A percentile compares a stretch with the other conserved stretches of the same genome.
Conservation (phyloP, 2,329 filamentous ascomycete species). For the Bipolaris zeicola region DNA sequence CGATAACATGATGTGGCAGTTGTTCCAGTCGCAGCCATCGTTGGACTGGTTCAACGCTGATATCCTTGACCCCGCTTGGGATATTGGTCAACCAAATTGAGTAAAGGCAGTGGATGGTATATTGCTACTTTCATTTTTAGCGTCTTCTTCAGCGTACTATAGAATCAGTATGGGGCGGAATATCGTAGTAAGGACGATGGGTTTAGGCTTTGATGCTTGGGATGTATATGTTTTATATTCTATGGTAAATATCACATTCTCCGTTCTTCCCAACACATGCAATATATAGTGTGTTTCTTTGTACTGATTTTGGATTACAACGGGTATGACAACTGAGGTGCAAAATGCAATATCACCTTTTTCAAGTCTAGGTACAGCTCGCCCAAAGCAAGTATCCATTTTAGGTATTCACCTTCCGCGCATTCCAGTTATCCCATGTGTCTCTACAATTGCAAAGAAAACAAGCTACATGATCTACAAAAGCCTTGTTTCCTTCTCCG, state of each 20-base stretch:
- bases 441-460: neutral
- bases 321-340: no score
- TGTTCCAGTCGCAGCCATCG: slow-evolving; percentile 43
- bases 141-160: neutral
- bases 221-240: neutral
- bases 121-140: neutral
- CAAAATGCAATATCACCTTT: no score
- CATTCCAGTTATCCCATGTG: neutral
- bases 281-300: neutral
- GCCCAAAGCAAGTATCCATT: no score
- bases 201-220: neutral
- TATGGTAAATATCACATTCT: neutral
- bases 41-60: slow-evolving; percentile 45
- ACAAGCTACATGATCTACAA: neutral
- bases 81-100: slow-evolving; percentile 22
- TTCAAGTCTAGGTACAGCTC: no score
- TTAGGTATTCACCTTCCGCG: neutral
- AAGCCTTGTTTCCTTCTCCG: no score
- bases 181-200: neutral
- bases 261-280: neutral
- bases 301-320: neutral
- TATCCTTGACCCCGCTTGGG: slow-evolving; percentile 37
- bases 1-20: slow-evolving; percentile 44
- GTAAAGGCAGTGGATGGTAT: no score
- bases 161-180: neutral